These are phyloP conservation scores for Colletotrichum cereale DNA, from an alignment of 2,329 filamentous ascomycete genomes.

Conservation along the genomic window DNA sequence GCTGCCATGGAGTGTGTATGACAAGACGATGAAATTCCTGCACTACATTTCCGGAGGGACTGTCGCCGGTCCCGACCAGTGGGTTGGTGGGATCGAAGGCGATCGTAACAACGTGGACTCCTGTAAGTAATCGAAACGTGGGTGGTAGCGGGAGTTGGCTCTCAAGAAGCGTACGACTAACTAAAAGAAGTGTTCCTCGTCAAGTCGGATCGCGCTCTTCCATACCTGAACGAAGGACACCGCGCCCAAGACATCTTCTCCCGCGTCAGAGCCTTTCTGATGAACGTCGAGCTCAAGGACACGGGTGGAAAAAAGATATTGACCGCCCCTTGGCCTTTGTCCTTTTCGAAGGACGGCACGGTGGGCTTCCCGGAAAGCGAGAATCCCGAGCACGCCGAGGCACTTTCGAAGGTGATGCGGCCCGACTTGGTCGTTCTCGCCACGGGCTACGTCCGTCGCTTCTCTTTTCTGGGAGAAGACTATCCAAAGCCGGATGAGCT, in stretches of 20 bases:
- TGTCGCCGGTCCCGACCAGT: constrained; percentile 60
- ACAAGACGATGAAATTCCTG: constrained; percentile 58
- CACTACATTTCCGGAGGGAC: constrained; percentile 60
- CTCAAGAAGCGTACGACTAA: not conserved
- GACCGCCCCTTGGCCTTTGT: constrained; percentile 57
- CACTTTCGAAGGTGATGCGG: constrained; percentile 47
- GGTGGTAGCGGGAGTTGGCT: no score
- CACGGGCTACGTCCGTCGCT: constrained; percentile 60
- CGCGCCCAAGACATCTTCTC: constrained; percentile 50
- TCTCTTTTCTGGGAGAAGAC: constrained; percentile 53
- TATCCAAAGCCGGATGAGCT: constrained; percentile 61
- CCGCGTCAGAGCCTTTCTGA: constrained; percentile 51
- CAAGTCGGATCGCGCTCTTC: constrained; percentile 58
- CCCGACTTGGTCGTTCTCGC: constrained; percentile 61
- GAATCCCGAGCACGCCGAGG: constrained; percentile 45
- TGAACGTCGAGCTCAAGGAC: constrained; percentile 55
- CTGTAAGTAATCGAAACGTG: constrained; percentile 41
- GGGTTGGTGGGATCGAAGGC: constrained; percentile 59
- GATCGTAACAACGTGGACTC: constrained; percentile 53
- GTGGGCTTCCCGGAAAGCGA: constrained; percentile 52
- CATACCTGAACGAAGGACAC: constrained; percentile 56
- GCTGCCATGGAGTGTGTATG: constrained; percentile 60
- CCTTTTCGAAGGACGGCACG: constrained; percentile 52
- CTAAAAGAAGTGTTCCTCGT: constrained; percentile 55
- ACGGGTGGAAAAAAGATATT: constrained; percentile 57